These are phyloP conservation scores for Apostasia ramifera DNA, from an alignment of 106 monocot species.

Conservation along the genomic window DNA sequence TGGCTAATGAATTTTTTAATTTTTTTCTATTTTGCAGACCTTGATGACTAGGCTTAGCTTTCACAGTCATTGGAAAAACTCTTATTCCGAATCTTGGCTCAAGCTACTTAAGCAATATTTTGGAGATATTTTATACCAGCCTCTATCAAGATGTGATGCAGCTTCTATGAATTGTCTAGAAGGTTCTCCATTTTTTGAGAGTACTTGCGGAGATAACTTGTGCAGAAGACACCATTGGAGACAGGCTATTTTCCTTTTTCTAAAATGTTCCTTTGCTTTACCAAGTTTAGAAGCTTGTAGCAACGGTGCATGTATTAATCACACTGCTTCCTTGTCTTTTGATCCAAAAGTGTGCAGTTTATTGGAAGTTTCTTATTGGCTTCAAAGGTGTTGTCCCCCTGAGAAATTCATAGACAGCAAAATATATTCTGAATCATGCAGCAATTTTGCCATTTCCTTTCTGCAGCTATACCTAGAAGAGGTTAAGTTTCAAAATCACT, in stretches of 20 bases:
- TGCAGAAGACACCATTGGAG: slow-evolving; percentile 56
- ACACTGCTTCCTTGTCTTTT: slow-evolving; percentile 6
- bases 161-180: slow-evolving; percentile 33
- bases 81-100: slow-evolving; percentile 40
- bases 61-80: slow-evolving; percentile 20
- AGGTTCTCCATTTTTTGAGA: slow-evolving; percentile 66
- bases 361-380: slow-evolving; percentile 55
- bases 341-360: slow-evolving; percentile 18
- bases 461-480: slow-evolving; percentile 79
- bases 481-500: slow-evolving; percentile 23
- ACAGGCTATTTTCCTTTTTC: slow-evolving; percentile 49
- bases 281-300: slow-evolving; percentile 11
- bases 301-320: slow-evolving; percentile 20
- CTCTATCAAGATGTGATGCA: slow-evolving; percentile 25
- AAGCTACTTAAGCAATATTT: slow-evolving; percentile 51
- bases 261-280: slow-evolving; percentile 63
- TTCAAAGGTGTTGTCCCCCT: slow-evolving; percentile 25
- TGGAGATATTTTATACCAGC: slow-evolving; percentile 46
- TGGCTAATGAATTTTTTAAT: too few relatives aligned
- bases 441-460: slow-evolving; percentile 50
- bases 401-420: slow-evolving; percentile 13
- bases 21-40: slow-evolving; percentile 36
- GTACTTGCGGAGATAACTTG: slow-evolving; percentile 17
- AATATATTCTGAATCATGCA: slow-evolving; percentile 26
- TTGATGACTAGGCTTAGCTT: slow-evolving; percentile 72